Percentiles rank a stretch among this genome's conserved stretches.
phyloP scores from a whole-genome alignment of 345 rosid genomes.

The Moringa oleifera region DNA sequence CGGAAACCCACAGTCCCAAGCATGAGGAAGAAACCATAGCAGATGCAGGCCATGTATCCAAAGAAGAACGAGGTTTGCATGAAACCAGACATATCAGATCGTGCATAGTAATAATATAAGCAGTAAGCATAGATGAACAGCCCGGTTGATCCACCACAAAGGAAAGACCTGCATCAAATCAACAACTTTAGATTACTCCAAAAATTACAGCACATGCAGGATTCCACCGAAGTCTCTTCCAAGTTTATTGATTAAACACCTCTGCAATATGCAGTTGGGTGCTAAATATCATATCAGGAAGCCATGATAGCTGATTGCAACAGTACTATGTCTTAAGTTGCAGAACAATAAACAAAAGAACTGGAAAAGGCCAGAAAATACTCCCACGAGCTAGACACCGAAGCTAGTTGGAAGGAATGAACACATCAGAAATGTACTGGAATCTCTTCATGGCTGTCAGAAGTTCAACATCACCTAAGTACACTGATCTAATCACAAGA shows the following conservation, averaged over 20 bases:
- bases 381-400: no score
- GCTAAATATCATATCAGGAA: no score
- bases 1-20: slow-evolving; percentile 77
- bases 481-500: no score
- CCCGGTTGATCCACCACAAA: slow-evolving; percentile 85
- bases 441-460: no score
- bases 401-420: no score
- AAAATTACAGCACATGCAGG: neutral
- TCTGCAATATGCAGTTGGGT: neutral
- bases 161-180: slow-evolving; percentile 49
- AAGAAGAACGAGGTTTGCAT: slow-evolving; percentile 89
- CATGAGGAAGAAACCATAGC: slow-evolving; percentile 85
- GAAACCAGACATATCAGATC: slow-evolving; percentile 83
- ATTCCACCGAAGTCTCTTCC: neutral
- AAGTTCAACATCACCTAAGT: no score
- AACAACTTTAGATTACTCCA: neutral
- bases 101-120: slow-evolving; percentile 66
- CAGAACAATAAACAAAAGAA: no score
- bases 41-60: slow-evolving; percentile 85
- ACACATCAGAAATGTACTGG: no score
- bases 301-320: no score
- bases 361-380: no score
- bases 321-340: no score
- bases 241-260: neutral
- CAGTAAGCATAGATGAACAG: slow-evolving; percentile 68